Conservation (phyloP, 2,329 filamentous ascomycete genomes). For the Sporothrix euskadiensis region DNA sequence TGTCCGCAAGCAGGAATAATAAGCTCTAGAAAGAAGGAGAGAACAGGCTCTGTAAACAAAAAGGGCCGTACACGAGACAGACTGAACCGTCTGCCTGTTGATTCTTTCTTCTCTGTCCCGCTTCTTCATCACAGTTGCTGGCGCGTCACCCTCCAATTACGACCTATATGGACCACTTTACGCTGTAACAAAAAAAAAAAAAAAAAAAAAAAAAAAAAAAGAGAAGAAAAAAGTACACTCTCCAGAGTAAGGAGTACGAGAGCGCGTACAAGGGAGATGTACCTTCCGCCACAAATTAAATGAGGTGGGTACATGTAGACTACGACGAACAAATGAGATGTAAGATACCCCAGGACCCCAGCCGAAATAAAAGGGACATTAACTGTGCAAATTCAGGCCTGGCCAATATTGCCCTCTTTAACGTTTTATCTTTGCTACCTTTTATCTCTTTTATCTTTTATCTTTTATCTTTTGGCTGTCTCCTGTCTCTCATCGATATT, state of each 20-base stretch:
- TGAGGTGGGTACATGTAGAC: background rate
- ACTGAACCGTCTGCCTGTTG: background rate
- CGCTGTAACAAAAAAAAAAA: background rate
- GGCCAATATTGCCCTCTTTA: constrained; percentile 4
- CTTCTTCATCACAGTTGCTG: constrained; percentile 5
- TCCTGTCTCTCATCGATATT: background rate
- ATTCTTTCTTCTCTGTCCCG: background rate
- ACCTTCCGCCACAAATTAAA: constrained; percentile 7
- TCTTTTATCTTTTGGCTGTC: background rate
- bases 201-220: background rate
- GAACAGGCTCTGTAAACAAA: constrained; percentile 1
- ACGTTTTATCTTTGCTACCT: constrained; percentile 5
- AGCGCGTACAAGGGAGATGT: background rate
- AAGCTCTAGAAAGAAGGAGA: background rate
- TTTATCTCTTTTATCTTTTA: background rate
- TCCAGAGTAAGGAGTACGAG: background rate
- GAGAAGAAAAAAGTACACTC: background rate
- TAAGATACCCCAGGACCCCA: background rate
- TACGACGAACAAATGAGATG: background rate
- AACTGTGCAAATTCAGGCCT: background rate
- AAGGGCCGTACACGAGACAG: background rate
- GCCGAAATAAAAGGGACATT: background rate
- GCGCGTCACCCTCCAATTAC: constrained; percentile 20
- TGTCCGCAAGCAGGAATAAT: background rate
- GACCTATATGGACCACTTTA: background rate